Evolutionary conservation across 441 rosid species (phyloP).

Genomic region (Gossypium gossypioides): DNA sequence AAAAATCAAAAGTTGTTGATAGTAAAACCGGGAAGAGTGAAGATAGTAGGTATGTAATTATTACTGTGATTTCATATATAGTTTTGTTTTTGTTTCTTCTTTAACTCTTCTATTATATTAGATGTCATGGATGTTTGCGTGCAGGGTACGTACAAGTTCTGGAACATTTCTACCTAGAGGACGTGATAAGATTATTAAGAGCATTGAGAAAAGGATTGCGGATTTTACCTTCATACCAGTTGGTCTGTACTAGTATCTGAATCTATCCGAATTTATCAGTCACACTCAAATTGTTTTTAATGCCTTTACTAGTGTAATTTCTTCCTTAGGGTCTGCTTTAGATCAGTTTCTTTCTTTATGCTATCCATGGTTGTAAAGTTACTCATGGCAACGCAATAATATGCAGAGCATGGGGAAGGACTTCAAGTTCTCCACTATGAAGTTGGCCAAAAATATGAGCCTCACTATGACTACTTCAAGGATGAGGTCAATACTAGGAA

Average conservation of each 20-base stretch:
- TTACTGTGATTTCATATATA: background rate
- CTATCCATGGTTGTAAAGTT: background rate
- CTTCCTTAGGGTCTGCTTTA: background rate
- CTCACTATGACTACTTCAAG: slow-evolving; percentile 58
- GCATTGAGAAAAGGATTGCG: slow-evolving; percentile 54
- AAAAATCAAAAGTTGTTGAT: slow-evolving; percentile 75
- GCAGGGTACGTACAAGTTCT: slow-evolving; percentile 60
- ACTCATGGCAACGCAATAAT: slow-evolving; percentile 13
- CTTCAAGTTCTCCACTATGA: slow-evolving; percentile 67
- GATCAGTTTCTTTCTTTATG: background rate
- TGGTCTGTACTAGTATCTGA: slow-evolving; percentile 32
- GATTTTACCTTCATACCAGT: slow-evolving; percentile 61
- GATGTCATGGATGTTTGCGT: slow-evolving; percentile 1
- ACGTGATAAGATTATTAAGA: slow-evolving; percentile 42
- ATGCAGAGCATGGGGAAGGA: slow-evolving; percentile 62
- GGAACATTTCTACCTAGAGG: slow-evolving; percentile 58
- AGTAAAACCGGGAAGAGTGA: slow-evolving; percentile 66
- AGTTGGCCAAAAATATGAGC: slow-evolving; percentile 59
- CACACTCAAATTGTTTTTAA: background rate
- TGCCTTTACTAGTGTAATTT: background rate
- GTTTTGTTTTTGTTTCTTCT: background rate
- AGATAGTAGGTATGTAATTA: slow-evolving; percentile 57
- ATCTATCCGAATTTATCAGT: background rate
- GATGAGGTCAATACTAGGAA: slow-evolving; percentile 55
- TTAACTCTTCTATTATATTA: background rate